phyloP scores from a whole-genome alignment of 148 eudicot genomes.

The Suaeda aralocaspica region DNA sequence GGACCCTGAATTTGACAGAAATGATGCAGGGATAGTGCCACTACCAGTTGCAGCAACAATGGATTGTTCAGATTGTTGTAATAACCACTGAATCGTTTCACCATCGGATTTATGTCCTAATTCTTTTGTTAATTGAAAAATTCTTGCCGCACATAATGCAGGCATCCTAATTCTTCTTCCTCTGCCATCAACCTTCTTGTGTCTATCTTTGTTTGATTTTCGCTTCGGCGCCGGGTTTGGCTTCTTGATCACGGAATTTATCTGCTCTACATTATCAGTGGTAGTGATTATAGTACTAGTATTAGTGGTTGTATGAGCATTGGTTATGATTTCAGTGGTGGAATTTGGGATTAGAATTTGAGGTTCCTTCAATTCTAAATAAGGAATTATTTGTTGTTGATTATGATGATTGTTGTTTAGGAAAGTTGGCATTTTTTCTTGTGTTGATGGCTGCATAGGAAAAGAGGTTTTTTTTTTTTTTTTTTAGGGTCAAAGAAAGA shows the following conservation, averaged over 20 bases:
- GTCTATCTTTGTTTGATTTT: slow-evolving; percentile 58
- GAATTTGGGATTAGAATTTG: slow-evolving; percentile 11
- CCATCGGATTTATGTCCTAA: slow-evolving; percentile 37
- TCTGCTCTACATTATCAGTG: not conserved
- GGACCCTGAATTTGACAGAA: slow-evolving; percentile 23
- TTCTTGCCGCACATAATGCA: slow-evolving; percentile 52
- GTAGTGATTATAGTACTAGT: not conserved
- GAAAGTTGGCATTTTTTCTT: slow-evolving; percentile 28
- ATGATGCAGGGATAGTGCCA: slow-evolving; percentile 58
- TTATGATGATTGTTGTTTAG: too few species aligned
- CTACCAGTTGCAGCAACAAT: slow-evolving; percentile 48
- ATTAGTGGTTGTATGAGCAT: not conserved
- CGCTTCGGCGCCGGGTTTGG: slow-evolving; percentile 37
- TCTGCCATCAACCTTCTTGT: slow-evolving; percentile 62
- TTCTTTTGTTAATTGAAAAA: slow-evolving; percentile 57
- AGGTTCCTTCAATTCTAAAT: slow-evolving; percentile 14
- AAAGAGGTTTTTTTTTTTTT: not conserved
- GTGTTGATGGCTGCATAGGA: slow-evolving; percentile 21
- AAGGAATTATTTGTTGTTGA: slow-evolving; percentile 17
- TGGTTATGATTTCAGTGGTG: slow-evolving; percentile 4
- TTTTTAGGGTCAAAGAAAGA: not conserved
- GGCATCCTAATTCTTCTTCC: slow-evolving; percentile 65
- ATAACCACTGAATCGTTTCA: slow-evolving; percentile 55
- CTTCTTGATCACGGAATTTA: slow-evolving; percentile 7
- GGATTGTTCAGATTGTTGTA: slow-evolving; percentile 50